These are phyloP conservation scores for Bothriochloa decipiens DNA, from an alignment of 176 grass and related monocot genomes.

Conservation along the genomic window DNA sequence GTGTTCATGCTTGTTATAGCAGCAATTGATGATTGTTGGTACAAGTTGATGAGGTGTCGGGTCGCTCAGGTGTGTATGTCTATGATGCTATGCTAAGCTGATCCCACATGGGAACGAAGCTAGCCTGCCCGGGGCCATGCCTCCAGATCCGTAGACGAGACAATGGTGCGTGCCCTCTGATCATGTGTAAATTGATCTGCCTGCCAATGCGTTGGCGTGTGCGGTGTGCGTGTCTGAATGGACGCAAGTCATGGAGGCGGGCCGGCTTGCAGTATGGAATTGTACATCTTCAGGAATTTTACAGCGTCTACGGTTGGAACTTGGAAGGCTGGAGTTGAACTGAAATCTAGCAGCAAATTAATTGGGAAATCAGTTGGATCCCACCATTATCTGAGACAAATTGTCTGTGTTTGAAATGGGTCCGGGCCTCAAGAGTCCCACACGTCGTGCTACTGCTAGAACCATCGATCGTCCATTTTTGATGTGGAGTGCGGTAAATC, in stretches of 20 bases:
- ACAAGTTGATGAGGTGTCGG: background rate
- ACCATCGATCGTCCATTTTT: too few relatives aligned
- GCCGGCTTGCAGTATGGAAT: too few relatives aligned
- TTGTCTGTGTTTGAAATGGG: too few relatives aligned
- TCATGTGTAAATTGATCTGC: background rate
- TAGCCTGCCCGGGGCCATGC: background rate
- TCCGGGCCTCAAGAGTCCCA: too few relatives aligned
- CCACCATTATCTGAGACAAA: too few relatives aligned
- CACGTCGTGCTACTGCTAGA: too few relatives aligned
- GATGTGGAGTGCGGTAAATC: background rate
- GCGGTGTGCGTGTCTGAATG: background rate
- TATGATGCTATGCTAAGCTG: background rate
- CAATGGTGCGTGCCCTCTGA: background rate
- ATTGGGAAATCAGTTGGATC: too few relatives aligned
- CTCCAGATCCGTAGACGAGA: slow-evolving; percentile 3
- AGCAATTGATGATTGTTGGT: background rate
- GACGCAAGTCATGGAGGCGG: too few relatives aligned
- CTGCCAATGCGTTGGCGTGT: background rate
- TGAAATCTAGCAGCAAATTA: too few relatives aligned
- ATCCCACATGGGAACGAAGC: background rate
- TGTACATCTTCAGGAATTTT: too few relatives aligned
- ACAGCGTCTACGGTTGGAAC: too few relatives aligned
- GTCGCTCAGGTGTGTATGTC: background rate
- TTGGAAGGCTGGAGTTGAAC: too few relatives aligned
- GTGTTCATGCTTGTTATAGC: background rate